Evolutionary conservation across 2,329 filamentous ascomycete genomes (phyloP).

Genomic region (Colletotrichum sojae): DNA sequence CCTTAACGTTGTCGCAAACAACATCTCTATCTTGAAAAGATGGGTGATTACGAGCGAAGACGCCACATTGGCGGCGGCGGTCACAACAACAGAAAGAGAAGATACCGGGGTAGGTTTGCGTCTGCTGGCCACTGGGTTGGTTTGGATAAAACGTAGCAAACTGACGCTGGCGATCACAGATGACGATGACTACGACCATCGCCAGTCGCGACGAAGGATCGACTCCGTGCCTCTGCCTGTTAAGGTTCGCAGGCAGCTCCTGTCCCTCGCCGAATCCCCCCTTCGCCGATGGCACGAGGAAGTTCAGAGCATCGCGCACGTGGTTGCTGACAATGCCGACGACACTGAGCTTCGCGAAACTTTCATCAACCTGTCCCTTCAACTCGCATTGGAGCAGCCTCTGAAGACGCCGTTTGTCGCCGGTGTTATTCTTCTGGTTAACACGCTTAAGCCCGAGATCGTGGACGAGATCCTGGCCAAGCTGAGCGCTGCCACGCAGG

Average conservation of each 20-base stretch:
- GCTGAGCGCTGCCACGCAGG: slow-evolving; percentile 73
- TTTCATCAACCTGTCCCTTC: slow-evolving; percentile 81
- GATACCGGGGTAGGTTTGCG: slow-evolving; percentile 79
- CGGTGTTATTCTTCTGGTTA: slow-evolving; percentile 84
- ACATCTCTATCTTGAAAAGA: slow-evolving; percentile 42
- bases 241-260: slow-evolving; percentile 82
- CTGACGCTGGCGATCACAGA: slow-evolving; percentile 60
- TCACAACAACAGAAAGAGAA: slow-evolving; percentile 79
- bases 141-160: slow-evolving; percentile 25
- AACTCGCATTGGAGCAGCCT: slow-evolving; percentile 89
- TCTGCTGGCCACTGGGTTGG: slow-evolving; percentile 3
- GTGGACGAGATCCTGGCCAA: slow-evolving; percentile 78
- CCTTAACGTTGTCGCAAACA: background rate
- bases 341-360: slow-evolving; percentile 81
- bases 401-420: slow-evolving; percentile 98
- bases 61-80: slow-evolving; percentile 62
- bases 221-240: slow-evolving; percentile 78
- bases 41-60: slow-evolving; percentile 73
- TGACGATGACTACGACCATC: slow-evolving; percentile 83
- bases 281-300: slow-evolving; percentile 85
- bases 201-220: slow-evolving; percentile 76
- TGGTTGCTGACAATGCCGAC: slow-evolving; percentile 87
- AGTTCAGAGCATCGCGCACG: slow-evolving; percentile 79
- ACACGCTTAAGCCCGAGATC: slow-evolving; percentile 83
- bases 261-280: slow-evolving; percentile 86